Base-by-base conservation (phyloP, 805 yeast genomes). In the Lipomyces mesembrius region DNA sequence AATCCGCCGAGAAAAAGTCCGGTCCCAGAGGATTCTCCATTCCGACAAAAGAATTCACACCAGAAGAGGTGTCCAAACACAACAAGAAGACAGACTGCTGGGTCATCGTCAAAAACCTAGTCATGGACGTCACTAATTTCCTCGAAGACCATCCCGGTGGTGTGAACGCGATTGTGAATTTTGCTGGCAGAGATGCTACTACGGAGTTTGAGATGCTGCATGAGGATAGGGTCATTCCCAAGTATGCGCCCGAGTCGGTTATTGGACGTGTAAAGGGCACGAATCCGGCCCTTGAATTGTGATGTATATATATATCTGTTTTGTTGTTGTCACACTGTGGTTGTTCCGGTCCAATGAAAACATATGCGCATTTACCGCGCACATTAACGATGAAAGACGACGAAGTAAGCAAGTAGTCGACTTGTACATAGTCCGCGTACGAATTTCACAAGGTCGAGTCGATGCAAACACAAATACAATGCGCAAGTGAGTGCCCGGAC, bases 131-230 rank as follows among this genome's bases (percentile, higher is more conserved):
- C 34, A 83, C 91, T 25, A 67, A 74, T 37, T 83, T 89, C 69
- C 77, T 86, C 5, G 82, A 79, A 37, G 82, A 81, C 59, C 95
- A 89, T 71, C 91, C 91, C 6, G 91, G 91, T 34, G 91, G 91
- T 8, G 83, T 78, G 20, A 85, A 85, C 60, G 82, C 88, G 14
- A 84, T 86, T 66, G 79, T 86, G 59, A 95, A 90, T 73, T 84
- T 88, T 76, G 96, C 91, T 22, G 97, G 97, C 55, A 83, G 85
- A 66, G 97, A 92, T 76, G 93, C 92, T 57, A 87, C 91, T 8
- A 79, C 75, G 60, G 85, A 87, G 53, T 87, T 87, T 71, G 87
- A 85, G 86, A 86, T 82, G 85, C 76, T 86, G 62, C 89, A 86
- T 73, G 87, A 85, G 64, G 89, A 86, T 69, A 79, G 79, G 59